Percentiles rank a stretch among this genome's conserved stretches.
These are phyloP conservation scores for Inosperma sp. DNA, from an alignment of 768 basidiomycete species.

Conservation along the genomic window DNA sequence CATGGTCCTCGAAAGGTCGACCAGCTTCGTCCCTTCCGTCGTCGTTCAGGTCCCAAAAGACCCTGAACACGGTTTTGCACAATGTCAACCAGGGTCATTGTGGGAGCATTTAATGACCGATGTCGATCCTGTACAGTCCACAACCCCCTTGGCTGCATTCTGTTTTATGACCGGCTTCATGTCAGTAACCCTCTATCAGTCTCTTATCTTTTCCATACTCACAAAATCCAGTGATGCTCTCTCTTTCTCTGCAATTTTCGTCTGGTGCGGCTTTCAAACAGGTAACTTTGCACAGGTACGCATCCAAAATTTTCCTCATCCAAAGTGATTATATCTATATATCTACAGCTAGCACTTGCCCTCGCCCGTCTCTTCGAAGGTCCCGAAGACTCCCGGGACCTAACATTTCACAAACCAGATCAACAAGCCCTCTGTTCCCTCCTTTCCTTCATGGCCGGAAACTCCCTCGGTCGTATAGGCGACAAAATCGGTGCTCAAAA, in stretches of 20 bases:
- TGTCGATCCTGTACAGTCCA: constrained; percentile 48
- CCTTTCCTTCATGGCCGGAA: constrained; percentile 68
- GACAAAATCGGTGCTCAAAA: constrained; percentile 71
- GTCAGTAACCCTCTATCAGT: constrained; percentile 43
- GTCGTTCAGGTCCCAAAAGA: constrained; percentile 12
- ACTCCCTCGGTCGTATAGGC: constrained; percentile 80
- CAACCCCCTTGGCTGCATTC: constrained; percentile 55
- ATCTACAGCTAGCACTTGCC: constrained; percentile 64
- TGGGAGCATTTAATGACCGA: constrained; percentile 42
- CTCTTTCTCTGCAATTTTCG: constrained; percentile 72
- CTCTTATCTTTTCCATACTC: constrained; percentile 18
- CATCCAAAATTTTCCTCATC: not conserved
- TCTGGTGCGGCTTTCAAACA: constrained; percentile 86
- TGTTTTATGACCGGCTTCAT: constrained; percentile 81
- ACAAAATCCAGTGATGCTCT: constrained; percentile 54
- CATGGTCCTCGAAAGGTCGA: not conserved
- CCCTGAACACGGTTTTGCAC: constrained; percentile 14
- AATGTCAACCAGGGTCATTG: constrained; percentile 26
- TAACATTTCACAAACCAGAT: constrained; percentile 72
- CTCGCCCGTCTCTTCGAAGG: constrained; percentile 74
- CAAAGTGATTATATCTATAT: constrained; percentile 45
- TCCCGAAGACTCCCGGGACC: constrained; percentile 41
- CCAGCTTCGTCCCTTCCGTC: constrained; percentile 9
- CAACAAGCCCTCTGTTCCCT: constrained; percentile 81
- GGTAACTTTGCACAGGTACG: constrained; percentile 68